phyloP scores from a whole-genome alignment of 768 basidiomycete species.

The Porpolomopsis calyptriformis region DNA sequence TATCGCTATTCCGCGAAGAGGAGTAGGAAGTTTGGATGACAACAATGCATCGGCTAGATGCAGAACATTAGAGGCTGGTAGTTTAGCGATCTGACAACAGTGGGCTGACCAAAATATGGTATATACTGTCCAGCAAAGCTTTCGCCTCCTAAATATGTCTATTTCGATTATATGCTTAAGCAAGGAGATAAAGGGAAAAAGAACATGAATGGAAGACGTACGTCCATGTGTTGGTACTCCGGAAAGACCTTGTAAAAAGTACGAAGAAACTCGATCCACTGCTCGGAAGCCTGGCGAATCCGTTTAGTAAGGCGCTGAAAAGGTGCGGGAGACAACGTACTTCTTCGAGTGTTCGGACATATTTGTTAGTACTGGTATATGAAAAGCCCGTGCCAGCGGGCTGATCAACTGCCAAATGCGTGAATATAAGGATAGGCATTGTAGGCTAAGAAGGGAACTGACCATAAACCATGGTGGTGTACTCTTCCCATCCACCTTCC shows the following conservation, averaged over 20 bases:
- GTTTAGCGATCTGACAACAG: background rate
- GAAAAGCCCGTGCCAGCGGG: constrained; percentile 95
- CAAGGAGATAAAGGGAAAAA: constrained; percentile 1
- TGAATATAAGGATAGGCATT: constrained; percentile 4
- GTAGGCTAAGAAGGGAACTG: constrained; percentile 21
- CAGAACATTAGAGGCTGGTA: constrained; percentile 4
- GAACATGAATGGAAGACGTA: constrained; percentile 29
- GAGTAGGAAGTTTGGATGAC: constrained; percentile 44
- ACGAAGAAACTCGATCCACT: constrained; percentile 72
- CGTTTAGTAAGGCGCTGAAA: constrained; percentile 6
- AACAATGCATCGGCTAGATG: constrained; percentile 66
- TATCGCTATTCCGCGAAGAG: constrained; percentile 74
- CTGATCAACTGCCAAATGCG: constrained; percentile 68
- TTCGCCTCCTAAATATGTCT: constrained; percentile 96
- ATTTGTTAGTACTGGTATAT: constrained; percentile 76
- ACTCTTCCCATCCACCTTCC: constrained; percentile 96
- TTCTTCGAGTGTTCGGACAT: constrained; percentile 67
- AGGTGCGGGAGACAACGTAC: constrained; percentile 20
- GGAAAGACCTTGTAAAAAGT: constrained; percentile 92
- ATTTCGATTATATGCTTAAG: constrained; percentile 1
- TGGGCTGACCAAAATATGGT: constrained; percentile 72
- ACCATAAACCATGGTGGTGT: constrained; percentile 89
- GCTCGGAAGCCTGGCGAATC: constrained; percentile 49
- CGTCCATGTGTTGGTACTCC: constrained; percentile 73
- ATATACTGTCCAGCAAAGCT: constrained; percentile 97